Conservation (phyloP, 2,329 filamentous ascomycete species). For the Davidsoniella australis region DNA sequence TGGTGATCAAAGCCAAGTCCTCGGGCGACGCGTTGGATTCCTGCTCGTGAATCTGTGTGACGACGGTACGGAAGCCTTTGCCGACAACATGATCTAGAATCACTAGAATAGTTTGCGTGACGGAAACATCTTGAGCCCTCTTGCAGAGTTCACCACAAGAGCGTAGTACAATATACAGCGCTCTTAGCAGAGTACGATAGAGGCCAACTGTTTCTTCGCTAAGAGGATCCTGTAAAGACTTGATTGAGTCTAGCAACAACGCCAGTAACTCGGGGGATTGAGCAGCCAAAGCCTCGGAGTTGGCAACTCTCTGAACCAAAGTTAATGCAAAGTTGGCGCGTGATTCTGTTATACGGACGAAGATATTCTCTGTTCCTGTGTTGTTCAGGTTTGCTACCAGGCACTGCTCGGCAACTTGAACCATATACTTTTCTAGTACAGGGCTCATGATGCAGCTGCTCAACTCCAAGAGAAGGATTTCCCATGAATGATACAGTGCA, state of each 20-base stretch:
- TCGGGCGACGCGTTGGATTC: conserved; percentile 39
- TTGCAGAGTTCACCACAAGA: conserved; percentile 31
- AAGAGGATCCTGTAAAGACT: conserved; percentile 36
- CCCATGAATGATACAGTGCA: conserved; percentile 75
- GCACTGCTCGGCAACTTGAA: conserved; percentile 60
- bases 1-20: conserved; percentile 75
- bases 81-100: conserved; percentile 66
- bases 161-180: conserved; percentile 67
- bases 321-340: conserved; percentile 69
- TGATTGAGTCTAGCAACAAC: conserved; percentile 34
- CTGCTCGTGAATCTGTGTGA: conserved; percentile 65
- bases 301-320: conserved; percentile 62
- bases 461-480: conserved; percentile 70
- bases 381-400: conserved; percentile 58
- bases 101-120: conserved; percentile 52
- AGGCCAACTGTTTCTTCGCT: conserved; percentile 41
- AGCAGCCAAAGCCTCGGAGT: conserved; percentile 31
- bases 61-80: conserved; percentile 65
- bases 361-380: conserved; percentile 63
- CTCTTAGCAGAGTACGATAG: conserved; percentile 67
- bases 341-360: conserved; percentile 56
- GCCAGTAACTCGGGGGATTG: conserved; percentile 35
- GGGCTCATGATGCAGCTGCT: conserved; percentile 42
- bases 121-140: conserved; percentile 20
- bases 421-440: conserved; percentile 49